Evolutionary conservation across 176 grass and related monocot species (phyloP), one percentile per base, ranked within the genome.

Genomic region (Phoenix roebelenii): DNA sequence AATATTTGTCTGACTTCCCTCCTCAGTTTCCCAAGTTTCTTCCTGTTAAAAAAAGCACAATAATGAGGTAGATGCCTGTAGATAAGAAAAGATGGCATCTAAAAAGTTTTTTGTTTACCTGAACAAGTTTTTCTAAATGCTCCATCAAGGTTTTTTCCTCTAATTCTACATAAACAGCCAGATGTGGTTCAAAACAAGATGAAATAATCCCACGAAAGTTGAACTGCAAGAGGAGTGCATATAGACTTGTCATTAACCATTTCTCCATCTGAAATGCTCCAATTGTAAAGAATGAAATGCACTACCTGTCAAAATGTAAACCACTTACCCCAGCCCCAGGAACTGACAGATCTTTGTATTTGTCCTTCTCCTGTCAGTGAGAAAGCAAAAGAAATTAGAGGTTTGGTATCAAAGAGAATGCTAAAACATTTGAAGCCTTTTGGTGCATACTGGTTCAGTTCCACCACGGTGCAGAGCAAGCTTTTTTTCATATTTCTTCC

Each of bases 171-270:
- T 98, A 98, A 49, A 98, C 88, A 61, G 67, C 71, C 81, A 92
- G 78, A 83, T 89, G 86, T 67, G 79, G 81, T 65, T 98, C 93
- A 76, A 98, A 98, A 77, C 93, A 92, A 85, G 87, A 98, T 57
- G 93, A 98, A 72, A 98, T 83, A 65, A 98, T 98, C 52, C 87
- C 93, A 78, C 89, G 88, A 72, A 98, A 98, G 52, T 98, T 98
- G 53, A 98, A 98, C 93, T 98, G 88, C 70, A 68, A 72, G 50
- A 60, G 69, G 50, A 76, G 6, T 5, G 5, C 3, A 57, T 0
- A 15, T 66, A 60, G 54, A 69, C 39, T 59, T 67, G 24, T 26
- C 19, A 44, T 35, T 12, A 44, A 44, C 35, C 35, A 44, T 44
- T 44, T 44, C 35, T 44, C 35, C 35, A 44, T 44, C 35, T 12